Percentiles rank a stretch among this genome's conserved stretches.
These are phyloP conservation scores for Coniella vitis DNA, from an alignment of 2,329 filamentous ascomycete species.

Conservation along the genomic window DNA sequence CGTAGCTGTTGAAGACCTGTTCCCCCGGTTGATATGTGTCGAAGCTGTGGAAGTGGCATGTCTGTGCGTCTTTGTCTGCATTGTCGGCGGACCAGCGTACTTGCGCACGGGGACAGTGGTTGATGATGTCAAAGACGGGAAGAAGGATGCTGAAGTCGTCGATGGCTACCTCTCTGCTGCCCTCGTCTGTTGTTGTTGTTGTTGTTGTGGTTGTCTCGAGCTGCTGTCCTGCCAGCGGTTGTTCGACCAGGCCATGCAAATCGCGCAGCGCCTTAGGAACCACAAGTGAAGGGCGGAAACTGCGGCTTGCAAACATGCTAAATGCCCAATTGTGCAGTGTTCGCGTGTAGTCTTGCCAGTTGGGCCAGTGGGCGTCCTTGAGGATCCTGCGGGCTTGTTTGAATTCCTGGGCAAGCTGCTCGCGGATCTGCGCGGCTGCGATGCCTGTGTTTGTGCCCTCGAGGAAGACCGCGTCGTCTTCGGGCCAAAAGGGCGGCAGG, in stretches of 20 bases:
- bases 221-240: too few species aligned
- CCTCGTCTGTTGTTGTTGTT: constrained; percentile 16
- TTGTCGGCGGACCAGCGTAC: constrained; percentile 46
- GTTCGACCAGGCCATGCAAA: constrained; percentile 6
- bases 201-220: too few species aligned
- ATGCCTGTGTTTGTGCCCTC: constrained; percentile 47
- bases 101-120: constrained; percentile 57
- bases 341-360: constrained; percentile 33
- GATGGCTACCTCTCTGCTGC: constrained; percentile 29
- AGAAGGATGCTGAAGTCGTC: constrained; percentile 63
- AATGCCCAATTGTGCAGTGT: constrained; percentile 58
- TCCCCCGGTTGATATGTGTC: constrained; percentile 42
- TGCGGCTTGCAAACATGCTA: constrained; percentile 57
- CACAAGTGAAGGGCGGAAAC: constrained; percentile 56
- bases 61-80: constrained; percentile 30
- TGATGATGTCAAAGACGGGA: constrained; percentile 65
- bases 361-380: constrained; percentile 20
- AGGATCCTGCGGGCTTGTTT: constrained; percentile 35
- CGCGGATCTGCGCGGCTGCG: constrained; percentile 41
- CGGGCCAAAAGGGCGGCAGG: constrained; percentile 58
- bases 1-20: constrained; percentile 66
- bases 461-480: constrained; percentile 51
- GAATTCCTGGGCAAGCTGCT: constrained; percentile 40
- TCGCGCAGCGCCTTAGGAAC: constrained; percentile 31
- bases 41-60: constrained; percentile 37